Evolutionary conservation across 2,329 filamentous ascomycete genomes (phyloP).

Genomic region (Aspergillus glaucus): DNA sequence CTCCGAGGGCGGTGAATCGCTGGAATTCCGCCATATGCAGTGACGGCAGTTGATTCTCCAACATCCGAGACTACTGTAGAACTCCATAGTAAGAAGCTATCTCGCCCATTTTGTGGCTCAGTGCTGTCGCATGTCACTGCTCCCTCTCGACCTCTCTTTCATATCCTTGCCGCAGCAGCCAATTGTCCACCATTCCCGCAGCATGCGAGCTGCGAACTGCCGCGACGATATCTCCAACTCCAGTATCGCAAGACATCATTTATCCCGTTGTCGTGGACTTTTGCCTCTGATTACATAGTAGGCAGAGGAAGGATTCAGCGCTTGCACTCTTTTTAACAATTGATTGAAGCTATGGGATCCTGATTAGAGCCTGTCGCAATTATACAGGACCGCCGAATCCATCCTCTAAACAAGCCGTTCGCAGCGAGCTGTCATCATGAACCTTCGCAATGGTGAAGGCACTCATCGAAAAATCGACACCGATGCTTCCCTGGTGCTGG

Average conservation of each 20-base stretch:
- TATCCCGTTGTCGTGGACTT: neutral
- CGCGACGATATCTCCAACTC: neutral
- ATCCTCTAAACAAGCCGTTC: neutral
- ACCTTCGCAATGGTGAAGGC: slow-evolving; percentile 7
- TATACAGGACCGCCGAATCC: neutral
- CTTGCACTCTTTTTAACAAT: neutral
- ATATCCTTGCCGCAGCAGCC: neutral
- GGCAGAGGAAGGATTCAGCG: neutral
- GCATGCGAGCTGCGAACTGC: slow-evolving; percentile 1
- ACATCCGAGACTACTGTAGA: neutral
- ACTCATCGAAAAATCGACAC: slow-evolving; percentile 24
- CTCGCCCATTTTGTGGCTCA: no score
- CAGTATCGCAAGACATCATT: neutral
- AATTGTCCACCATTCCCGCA: neutral
- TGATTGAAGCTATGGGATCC: neutral
- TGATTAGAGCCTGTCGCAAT: neutral
- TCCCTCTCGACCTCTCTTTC: neutral
- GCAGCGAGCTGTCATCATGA: slow-evolving; percentile 8
- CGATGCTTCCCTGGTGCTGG: slow-evolving; percentile 37
- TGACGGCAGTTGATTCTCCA: neutral
- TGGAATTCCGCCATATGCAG: neutral
- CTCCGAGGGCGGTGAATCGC: neutral
- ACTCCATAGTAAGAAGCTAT: neutral
- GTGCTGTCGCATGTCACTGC: no score
- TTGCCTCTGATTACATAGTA: neutral